These are phyloP conservation scores for Pisolithus microcarpus DNA, from an alignment of 768 basidiomycete genomes.

Conservation along the genomic window DNA sequence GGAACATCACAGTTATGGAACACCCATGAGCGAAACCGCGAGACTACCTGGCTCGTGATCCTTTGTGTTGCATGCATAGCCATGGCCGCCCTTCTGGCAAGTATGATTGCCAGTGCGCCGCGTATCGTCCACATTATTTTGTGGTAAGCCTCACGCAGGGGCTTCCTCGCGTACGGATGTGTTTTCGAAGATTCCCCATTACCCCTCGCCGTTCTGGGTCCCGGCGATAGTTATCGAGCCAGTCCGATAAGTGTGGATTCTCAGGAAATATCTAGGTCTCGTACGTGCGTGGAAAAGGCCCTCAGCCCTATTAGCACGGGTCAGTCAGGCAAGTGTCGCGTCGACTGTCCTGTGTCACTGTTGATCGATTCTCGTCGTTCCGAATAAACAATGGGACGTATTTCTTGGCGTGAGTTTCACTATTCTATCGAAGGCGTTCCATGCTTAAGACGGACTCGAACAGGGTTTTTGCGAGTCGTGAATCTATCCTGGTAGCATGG, in stretches of 20 bases:
- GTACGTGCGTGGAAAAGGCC: not conserved
- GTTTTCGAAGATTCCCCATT: slow-evolving; percentile 10
- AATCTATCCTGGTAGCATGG: slow-evolving; percentile 15
- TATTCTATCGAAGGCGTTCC: not conserved
- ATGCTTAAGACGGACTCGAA: not conserved
- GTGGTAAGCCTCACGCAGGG: not conserved
- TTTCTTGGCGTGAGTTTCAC: slow-evolving; percentile 14
- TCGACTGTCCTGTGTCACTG: not conserved
- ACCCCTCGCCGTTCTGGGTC: slow-evolving; percentile 20
- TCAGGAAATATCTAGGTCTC: slow-evolving; percentile 11
- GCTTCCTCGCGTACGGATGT: slow-evolving; percentile 15
- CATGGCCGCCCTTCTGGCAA: slow-evolving; percentile 5
- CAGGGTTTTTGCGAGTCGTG: slow-evolving; percentile 16
- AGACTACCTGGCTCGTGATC: not conserved
- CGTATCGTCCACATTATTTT: not conserved
- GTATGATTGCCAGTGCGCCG: slow-evolving; percentile 6
- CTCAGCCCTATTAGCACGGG: slow-evolving; percentile 5
- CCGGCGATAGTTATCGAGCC: slow-evolving; percentile 20
- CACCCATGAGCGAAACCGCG: slow-evolving; percentile 5
- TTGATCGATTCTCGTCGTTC: not conserved
- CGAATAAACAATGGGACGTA: slow-evolving; percentile 13
- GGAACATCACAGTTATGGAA: slow-evolving; percentile 5
- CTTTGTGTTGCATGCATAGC: not conserved
- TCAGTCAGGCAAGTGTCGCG: slow-evolving; percentile 1
- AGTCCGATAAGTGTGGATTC: slow-evolving; percentile 16